These are phyloP conservation scores for Petunia axillaris DNA, from an alignment of 257 asterid genomes.

Conservation along the genomic window DNA sequence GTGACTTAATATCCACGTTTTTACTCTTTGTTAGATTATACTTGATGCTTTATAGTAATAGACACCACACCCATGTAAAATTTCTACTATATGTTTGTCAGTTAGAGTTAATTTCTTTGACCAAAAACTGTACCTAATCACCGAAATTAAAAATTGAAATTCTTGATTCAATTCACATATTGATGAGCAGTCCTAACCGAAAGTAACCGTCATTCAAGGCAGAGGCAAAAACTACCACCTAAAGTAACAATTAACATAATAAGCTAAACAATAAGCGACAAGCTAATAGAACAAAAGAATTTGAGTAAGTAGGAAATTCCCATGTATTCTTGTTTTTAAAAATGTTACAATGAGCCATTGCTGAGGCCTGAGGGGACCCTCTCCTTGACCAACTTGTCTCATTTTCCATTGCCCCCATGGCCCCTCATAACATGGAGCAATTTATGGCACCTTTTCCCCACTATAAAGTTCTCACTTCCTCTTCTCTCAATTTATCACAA, in stretches of 20 bases:
- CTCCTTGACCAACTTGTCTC: slow-evolving; percentile 53
- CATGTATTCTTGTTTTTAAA: background rate
- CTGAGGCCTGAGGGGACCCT: slow-evolving; percentile 25
- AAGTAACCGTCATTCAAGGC: slow-evolving; percentile 42
- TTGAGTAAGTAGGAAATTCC: background rate
- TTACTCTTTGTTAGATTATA: no score
- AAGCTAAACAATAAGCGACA: slow-evolving; percentile 19
- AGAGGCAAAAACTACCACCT: slow-evolving; percentile 24
- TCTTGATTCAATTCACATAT: background rate
- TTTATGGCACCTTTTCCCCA: slow-evolving; percentile 54
- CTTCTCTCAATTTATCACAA: slow-evolving; percentile 18
- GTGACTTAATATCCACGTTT: no score
- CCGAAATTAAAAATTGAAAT: no score
- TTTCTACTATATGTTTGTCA: no score
- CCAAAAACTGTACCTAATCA: no score
- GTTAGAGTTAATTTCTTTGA: no score
- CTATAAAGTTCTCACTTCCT: slow-evolving; percentile 39
- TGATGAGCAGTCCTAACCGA: slow-evolving; percentile 35
- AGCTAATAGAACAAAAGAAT: slow-evolving; percentile 10
- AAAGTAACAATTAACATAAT: slow-evolving; percentile 16
- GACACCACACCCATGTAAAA: no score
- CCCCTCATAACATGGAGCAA: slow-evolving; percentile 82
- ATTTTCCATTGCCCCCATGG: slow-evolving; percentile 69
- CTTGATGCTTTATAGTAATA: no score
- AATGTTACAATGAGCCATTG: slow-evolving; percentile 29